Conservation (phyloP, 2,329 filamentous ascomycete species). For the Fusarium verrucosum region DNA sequence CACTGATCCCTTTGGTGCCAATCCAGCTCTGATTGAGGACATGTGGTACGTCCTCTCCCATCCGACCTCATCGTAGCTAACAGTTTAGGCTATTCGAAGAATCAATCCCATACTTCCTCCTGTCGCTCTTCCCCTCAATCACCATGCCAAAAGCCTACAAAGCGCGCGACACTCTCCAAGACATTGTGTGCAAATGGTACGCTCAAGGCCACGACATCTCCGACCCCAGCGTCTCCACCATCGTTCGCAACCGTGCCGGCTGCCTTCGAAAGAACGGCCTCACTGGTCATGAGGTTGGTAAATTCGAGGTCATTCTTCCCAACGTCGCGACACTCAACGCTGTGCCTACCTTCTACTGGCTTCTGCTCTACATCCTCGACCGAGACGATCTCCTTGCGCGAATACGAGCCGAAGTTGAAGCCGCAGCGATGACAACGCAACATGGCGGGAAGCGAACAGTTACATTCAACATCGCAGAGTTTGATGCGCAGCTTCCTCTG, state of each 20-base stretch:
- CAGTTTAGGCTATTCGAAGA: slow-evolving; percentile 36
- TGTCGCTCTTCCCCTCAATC: slow-evolving; percentile 46
- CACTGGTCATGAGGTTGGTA: slow-evolving; percentile 40
- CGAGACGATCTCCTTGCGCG: slow-evolving; percentile 38
- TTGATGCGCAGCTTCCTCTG: slow-evolving; percentile 54
- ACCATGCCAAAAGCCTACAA: slow-evolving; percentile 46
- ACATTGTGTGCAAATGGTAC: slow-evolving; percentile 47
- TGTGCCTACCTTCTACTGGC: slow-evolving; percentile 52
- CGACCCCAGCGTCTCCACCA: slow-evolving; percentile 41
- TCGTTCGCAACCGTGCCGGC: slow-evolving; percentile 45
- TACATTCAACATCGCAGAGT: slow-evolving; percentile 50
- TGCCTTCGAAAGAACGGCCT: slow-evolving; percentile 45
- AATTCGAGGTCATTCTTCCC: slow-evolving; percentile 46
- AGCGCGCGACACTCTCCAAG: slow-evolving; percentile 41
- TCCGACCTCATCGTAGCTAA: not conserved
- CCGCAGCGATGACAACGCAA: not conserved
- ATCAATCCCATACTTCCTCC: slow-evolving; percentile 41
- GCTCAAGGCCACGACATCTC: slow-evolving; percentile 39
- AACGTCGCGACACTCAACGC: slow-evolving; percentile 48
- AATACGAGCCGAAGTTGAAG: slow-evolving; percentile 34
- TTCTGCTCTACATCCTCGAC: slow-evolving; percentile 45
- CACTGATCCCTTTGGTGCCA: slow-evolving; percentile 52
- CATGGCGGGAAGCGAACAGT: slow-evolving; percentile 5
- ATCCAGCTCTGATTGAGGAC: slow-evolving; percentile 27
- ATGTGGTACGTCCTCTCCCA: slow-evolving; percentile 24